phyloP scores from a whole-genome alignment of 352 stramenopile species.

The Phytophthora pinifolia region DNA sequence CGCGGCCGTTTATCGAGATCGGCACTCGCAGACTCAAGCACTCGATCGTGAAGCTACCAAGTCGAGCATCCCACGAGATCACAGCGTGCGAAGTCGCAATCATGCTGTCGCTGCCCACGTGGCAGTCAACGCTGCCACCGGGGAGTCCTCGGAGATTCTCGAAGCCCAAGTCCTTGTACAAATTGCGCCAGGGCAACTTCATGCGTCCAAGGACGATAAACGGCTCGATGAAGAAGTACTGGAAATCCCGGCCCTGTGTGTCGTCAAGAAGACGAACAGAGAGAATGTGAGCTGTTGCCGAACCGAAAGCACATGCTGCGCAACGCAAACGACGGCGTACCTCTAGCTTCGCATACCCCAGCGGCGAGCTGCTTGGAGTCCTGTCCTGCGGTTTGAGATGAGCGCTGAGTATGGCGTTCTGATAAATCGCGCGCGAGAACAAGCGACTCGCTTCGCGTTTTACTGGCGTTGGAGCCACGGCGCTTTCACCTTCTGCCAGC shows the following conservation, averaged over 20 bases:
- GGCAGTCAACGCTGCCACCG: conserved; percentile 61
- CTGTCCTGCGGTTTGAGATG: conserved; percentile 37
- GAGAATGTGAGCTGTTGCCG: conserved; percentile 3
- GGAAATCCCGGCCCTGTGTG: conserved; percentile 49
- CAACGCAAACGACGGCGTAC: conserved; percentile 29
- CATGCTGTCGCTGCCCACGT: conserved; percentile 65
- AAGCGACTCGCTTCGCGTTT: conserved; percentile 43
- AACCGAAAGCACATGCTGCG: not conserved
- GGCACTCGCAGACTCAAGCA: conserved; percentile 55
- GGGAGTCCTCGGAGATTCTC: conserved; percentile 45
- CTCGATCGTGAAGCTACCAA: conserved; percentile 60
- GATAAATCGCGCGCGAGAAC: conserved; percentile 45
- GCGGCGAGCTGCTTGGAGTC: conserved; percentile 25
- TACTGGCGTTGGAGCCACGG: conserved; percentile 11
- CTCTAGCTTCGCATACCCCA: conserved; percentile 79
- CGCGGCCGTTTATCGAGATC: conserved; percentile 70
- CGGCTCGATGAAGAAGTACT: conserved; percentile 73
- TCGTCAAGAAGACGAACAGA: conserved; percentile 8
- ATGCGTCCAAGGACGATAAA: conserved; percentile 70
- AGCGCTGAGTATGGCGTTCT: conserved; percentile 46
- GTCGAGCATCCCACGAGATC: conserved; percentile 59
- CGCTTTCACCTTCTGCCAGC: conserved; percentile 1
- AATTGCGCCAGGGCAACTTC: conserved; percentile 41
- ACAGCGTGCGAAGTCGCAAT: conserved; percentile 63
- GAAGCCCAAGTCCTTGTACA: conserved; percentile 65